Percentiles rank a stretch among this genome's conserved stretches.
Evolutionary conservation across 2,329 filamentous ascomycete genomes (phyloP).

Genomic region (Daldinia sp.): DNA sequence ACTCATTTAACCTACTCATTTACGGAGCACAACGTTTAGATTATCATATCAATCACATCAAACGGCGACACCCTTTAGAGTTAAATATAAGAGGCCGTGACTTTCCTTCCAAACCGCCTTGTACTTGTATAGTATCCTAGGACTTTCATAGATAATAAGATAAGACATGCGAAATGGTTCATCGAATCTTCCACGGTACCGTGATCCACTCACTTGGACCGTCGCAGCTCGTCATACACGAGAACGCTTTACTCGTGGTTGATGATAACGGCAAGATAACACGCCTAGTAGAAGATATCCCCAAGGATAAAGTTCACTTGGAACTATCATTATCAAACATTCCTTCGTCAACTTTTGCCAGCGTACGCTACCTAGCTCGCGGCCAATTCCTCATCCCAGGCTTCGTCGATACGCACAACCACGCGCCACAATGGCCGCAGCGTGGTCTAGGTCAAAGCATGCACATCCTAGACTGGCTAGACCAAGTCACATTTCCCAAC

Average conservation of each 20-base stretch:
- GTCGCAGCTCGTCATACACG: conserved; percentile 49
- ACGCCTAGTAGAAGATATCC: conserved; percentile 35
- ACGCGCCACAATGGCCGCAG: conserved; percentile 66
- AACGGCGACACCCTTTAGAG: too few relatives aligned
- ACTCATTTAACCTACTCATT: too few relatives aligned
- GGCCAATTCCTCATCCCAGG: conserved; percentile 66
- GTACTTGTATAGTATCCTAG: too few relatives aligned
- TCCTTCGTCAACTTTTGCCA: conserved; percentile 26
- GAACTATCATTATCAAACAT: conserved; percentile 23
- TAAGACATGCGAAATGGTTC: conserved; percentile 9
- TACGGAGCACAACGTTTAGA: not conserved
- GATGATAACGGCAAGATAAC: conserved; percentile 42
- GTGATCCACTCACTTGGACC: conserved; percentile 52
- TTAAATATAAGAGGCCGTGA: not conserved
- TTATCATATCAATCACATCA: not conserved
- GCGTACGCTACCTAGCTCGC: conserved; percentile 46
- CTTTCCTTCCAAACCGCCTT: not conserved
- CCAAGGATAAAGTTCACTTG: conserved; percentile 21
- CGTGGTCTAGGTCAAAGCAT: conserved; percentile 59
- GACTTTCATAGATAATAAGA: conserved; percentile 1
- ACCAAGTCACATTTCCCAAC: conserved; percentile 69
- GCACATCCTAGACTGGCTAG: conserved; percentile 69
- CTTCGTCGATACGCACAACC: conserved; percentile 73
- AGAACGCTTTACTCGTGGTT: conserved; percentile 49
- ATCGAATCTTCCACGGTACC: conserved; percentile 51